Base-by-base conservation (phyloP, 225 moss, liverwort and hornwort species). In the Climacium dendroides region DNA sequence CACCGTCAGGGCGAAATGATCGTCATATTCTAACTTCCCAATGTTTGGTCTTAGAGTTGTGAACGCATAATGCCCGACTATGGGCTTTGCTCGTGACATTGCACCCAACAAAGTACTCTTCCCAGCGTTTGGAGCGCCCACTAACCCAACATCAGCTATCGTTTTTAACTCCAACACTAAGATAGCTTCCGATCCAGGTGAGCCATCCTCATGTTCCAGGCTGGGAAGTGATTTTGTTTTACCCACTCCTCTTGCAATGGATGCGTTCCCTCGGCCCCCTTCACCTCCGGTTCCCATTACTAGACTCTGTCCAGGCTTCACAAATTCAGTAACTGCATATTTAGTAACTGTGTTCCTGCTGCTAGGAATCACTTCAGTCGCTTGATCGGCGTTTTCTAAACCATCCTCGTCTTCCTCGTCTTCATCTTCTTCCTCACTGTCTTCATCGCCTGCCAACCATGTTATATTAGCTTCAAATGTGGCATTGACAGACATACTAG, bases 121-220 rank as follows among this genome's bases (percentile, higher is more conserved):
- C 19, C 99, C 99, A 24, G 97, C 99, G 74, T 99, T 99, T 57
- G 99, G 99, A 81, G 95, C 96, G 34, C 99, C 99, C 6, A 99
- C 99, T 83, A 99, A 92, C 20, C 99, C 99, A 67, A 99, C 93
- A 88, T 97, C 99, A 78, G 99, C 99, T 57, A 99, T 90, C 19
- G 92, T 92, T 86, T 99, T 99, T 28, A 99, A 87, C 89, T 99
- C 99, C 55, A 99, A 90, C 43, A 99, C 87, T 85, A 99, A 83
- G 64, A 94, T 92, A 76, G 97, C 97, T 89, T 97, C 96, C 2
- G 96, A 97, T 28, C 99, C 99, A 65, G 89, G 91, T 58, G 83
- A 90, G n/a, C 99, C 97, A 26, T 87, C 75, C 87, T 99, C 99
- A 61, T 99, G 99, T 43, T 96, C 93, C n/a, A 94, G 75, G 67